A percentile compares a stretch with the other conserved stretches of the same genome.
phyloP scores from a whole-genome alignment of 176 grass and related monocot species.

The Avena sativa region DNA sequence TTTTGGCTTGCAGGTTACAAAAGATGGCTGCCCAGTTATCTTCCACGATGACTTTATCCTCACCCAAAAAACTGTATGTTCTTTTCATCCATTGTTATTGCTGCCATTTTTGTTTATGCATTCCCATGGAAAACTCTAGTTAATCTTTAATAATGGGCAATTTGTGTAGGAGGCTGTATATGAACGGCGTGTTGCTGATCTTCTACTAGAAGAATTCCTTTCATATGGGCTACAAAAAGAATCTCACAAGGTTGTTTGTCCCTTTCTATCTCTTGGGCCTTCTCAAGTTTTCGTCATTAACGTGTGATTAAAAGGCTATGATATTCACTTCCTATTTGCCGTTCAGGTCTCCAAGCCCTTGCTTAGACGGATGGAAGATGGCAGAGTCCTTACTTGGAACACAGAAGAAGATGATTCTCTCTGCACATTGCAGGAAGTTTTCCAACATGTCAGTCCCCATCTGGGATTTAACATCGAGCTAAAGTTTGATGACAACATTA shows the following conservation, averaged over 20 bases:
- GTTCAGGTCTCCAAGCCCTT: constrained; percentile 73
- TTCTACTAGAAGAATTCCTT: constrained; percentile 80
- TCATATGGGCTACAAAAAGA: constrained; percentile 79
- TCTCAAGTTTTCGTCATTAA: background rate
- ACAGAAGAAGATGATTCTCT: constrained; percentile 69
- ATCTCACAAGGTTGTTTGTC: constrained; percentile 49
- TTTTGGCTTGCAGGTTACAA: constrained; percentile 77
- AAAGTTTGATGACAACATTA: constrained; percentile 76
- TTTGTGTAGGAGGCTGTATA: constrained; percentile 52
- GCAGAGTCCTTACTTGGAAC: constrained; percentile 64
- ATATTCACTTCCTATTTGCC: constrained; percentile 2
- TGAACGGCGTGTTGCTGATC: constrained; percentile 72
- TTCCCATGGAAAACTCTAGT: background rate
- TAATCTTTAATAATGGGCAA: constrained; percentile 25
- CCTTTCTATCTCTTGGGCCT: background rate
- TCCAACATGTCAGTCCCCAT: constrained; percentile 63
- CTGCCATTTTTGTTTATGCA: constrained; percentile 17
- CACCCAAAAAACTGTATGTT: constrained; percentile 68
- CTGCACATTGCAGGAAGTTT: constrained; percentile 85
- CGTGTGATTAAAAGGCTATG: background rate
- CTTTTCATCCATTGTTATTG: background rate
- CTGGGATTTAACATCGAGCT: constrained; percentile 94
- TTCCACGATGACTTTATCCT: constrained; percentile 88
- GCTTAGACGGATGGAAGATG: constrained; percentile 72
- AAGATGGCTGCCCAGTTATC: constrained; percentile 77